phyloP scores from a whole-genome alignment of 1,284 basidiomycete species.

The Cryptococcus sp. region DNA sequence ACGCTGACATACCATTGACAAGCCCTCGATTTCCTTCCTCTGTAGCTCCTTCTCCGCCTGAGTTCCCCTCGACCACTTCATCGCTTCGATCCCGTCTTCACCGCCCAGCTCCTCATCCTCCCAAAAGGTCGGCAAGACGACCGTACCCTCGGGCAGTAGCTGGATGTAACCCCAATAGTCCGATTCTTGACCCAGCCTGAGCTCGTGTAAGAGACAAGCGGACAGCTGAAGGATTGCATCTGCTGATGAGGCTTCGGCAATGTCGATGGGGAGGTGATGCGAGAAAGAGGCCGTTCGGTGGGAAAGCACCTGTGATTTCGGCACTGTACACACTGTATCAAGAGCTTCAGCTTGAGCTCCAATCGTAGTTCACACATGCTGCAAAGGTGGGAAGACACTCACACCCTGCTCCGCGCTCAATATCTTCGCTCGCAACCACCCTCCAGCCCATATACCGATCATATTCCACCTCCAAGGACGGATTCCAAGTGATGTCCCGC shows the following conservation, averaged over 20 bases:
- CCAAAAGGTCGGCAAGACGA: conserved; percentile 48
- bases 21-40: conserved; percentile 31
- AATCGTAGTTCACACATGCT: too few relatives aligned
- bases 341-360: too few relatives aligned
- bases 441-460: too few relatives aligned
- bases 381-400: too few relatives aligned
- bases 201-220: conserved; percentile 48
- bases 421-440: too few relatives aligned
- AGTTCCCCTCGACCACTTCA: conserved; percentile 37
- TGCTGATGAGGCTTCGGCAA: conserved; percentile 4
- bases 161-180: conserved; percentile 46
- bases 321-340: conserved; percentile 43
- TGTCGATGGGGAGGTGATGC: not conserved
- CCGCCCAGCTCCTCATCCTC: conserved; percentile 8
- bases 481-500: too few relatives aligned
- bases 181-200: conserved; percentile 38
- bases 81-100: conserved; percentile 37
- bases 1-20: conserved; percentile 25
- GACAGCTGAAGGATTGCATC: conserved; percentile 39
- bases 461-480: too few relatives aligned
- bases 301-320: conserved; percentile 45
- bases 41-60: conserved; percentile 38
- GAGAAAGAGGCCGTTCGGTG: conserved; percentile 27
- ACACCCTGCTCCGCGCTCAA: too few relatives aligned
- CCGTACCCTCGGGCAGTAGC: conserved; percentile 38